Evolutionary conservation across 2,329 filamentous ascomycete species (phyloP).

Genomic region (Fusarium sp.): DNA sequence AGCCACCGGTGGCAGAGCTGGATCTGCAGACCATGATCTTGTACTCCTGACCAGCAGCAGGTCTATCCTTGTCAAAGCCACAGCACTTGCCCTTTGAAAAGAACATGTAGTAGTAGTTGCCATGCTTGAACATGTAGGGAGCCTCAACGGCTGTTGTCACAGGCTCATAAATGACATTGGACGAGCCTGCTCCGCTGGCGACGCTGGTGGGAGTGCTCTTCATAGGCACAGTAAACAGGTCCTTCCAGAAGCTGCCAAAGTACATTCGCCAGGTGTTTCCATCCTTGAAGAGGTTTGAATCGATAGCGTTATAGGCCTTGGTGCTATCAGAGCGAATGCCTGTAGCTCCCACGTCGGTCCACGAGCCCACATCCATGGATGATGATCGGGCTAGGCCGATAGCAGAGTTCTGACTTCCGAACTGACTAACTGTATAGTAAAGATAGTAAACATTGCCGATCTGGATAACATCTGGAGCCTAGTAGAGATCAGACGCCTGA

Average conservation of each 20-base stretch:
- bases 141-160: constrained; percentile 69
- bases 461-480: constrained; percentile 44
- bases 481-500: not conserved
- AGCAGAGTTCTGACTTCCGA: constrained; percentile 70
- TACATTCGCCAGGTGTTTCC: constrained; percentile 63
- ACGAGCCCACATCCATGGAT: constrained; percentile 64
- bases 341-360: constrained; percentile 69
- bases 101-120: constrained; percentile 73
- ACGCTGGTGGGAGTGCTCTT: constrained; percentile 47
- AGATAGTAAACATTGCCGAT: constrained; percentile 71
- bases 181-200: constrained; percentile 42
- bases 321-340: constrained; percentile 62
- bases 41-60: constrained; percentile 70
- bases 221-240: constrained; percentile 71
- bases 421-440: constrained; percentile 75
- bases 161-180: constrained; percentile 50
- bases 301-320: constrained; percentile 71
- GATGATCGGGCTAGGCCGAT: constrained; percentile 66
- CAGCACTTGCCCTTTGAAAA: constrained; percentile 73
- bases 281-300: constrained; percentile 63
- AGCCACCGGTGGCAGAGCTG: constrained; percentile 62
- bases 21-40: constrained; percentile 74
- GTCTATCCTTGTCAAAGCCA: constrained; percentile 62
- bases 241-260: constrained; percentile 77
- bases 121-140: constrained; percentile 65